Base-by-base conservation (phyloP, 139 green algal species). In the Volvox reticuliferus region DNA sequence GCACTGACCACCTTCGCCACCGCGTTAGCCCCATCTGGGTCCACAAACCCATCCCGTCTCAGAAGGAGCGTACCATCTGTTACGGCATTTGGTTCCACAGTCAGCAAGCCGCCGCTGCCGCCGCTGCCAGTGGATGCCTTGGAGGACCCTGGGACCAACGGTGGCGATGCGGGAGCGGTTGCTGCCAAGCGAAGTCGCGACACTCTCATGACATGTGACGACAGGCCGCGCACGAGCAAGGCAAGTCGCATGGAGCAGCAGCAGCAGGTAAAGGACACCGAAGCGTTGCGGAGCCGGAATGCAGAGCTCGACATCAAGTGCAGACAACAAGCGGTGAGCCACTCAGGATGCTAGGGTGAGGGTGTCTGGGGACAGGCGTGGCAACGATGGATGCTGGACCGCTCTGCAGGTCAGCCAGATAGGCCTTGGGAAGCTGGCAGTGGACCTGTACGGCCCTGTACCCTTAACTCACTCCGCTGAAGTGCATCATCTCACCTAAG, bases 231-330 rank as follows among this genome's bases (percentile, higher is more conserved):
- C 55, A 33, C 30, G 32, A 44, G 37, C 82, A 88, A 88, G 82
- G 82, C 82, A 13, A 16, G 9, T 16, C 55, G 55, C n/a, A 26
- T 88, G 63, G 82, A 88, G 82, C 82, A 79, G 65, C 82, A 79
- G 65, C 50, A 77, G 81, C 81, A 87, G 81, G 30, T 17, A 2
- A 87, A 87, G 62, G 82, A 88, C 33, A 6, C 35, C 12, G 82
- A 79, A 36, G 21, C 12, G 32, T 5, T 88, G 82, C 32, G 65
- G 22, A 35, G 37, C 55, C 82, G 32, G 3, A 26, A 12, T 24
- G 33, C 20, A 24, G 82, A 88, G 32, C 63, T 79, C 12, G 33
- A 79, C 22, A 12, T 30, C 32, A 88, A 65, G 82, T 44, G 5
- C 82, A 79, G 78, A 35, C 33, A 65, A 12, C 19, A 65, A 5